Conservation (phyloP, 169 alveolate species). For the Toxoplasma gondii region DNA sequence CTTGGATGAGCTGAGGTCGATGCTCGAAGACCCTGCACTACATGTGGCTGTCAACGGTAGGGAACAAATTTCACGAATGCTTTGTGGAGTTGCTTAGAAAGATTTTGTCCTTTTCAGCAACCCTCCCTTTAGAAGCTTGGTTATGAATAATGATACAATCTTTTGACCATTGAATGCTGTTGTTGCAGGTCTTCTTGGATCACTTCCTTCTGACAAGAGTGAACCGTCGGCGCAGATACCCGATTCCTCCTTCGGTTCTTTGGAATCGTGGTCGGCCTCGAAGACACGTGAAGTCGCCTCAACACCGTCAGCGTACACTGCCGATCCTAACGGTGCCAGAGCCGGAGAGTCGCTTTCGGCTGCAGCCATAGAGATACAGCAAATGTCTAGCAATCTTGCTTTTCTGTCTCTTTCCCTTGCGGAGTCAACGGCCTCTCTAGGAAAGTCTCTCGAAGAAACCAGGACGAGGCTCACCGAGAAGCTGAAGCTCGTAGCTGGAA, state of each 20-base stretch:
- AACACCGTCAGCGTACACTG: neutral
- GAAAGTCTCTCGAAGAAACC: neutral
- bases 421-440: neutral
- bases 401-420: neutral
- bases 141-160: too few relatives aligned
- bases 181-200: neutral
- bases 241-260: neutral
- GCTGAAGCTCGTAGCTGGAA: neutral
- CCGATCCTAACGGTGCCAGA: neutral
- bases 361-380: neutral
- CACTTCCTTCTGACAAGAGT: neutral
- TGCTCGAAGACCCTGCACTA: constrained; percentile 20
- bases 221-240: neutral
- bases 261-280: neutral
- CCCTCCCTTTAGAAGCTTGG: too few relatives aligned
- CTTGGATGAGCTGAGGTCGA: neutral
- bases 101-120: too few relatives aligned
- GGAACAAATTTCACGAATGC: neutral
- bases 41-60: constrained; percentile 12
- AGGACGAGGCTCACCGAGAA: neutral
- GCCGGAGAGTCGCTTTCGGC: neutral
- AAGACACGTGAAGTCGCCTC: neutral
- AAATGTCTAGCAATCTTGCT: neutral
- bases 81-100: too few relatives aligned
- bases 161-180: too few relatives aligned